phyloP scores from a whole-genome alignment of 148 eudicot genomes.

The Rhododendron simsii region DNA sequence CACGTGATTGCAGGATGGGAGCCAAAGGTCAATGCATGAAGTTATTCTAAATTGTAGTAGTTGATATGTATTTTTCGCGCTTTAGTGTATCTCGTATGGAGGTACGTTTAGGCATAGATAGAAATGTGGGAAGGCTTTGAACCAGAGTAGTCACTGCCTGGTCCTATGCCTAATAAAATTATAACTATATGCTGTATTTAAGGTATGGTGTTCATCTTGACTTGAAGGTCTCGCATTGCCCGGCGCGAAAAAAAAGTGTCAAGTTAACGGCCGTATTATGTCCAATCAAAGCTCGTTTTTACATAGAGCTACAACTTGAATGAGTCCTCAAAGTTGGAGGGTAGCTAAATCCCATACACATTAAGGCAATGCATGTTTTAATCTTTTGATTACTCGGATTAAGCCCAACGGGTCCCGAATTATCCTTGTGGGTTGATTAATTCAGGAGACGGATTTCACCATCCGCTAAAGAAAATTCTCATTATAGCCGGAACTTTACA shows the following conservation, averaged over 20 bases:
- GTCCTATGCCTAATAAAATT: neutral
- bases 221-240: no score
- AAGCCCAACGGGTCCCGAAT: neutral
- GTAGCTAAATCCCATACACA: no score
- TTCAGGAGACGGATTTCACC: neutral
- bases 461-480: neutral
- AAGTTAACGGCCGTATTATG: no score
- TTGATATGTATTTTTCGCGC: neutral
- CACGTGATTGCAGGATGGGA: conserved; percentile 52
- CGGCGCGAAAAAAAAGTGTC: no score
- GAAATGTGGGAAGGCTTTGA: neutral
- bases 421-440: no score
- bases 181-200: neutral
- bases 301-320: no score
- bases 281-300: no score
- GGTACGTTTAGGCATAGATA: neutral
- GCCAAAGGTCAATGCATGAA: conserved; percentile 51
- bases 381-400: neutral
- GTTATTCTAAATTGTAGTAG: neutral
- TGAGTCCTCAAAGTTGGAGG: no score
- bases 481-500: neutral
- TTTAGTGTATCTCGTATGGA: neutral
- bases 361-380: neutral
- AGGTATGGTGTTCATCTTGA: neutral
- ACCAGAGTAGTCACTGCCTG: conserved; percentile 37